Evolutionary conservation across 2,329 filamentous ascomycete genomes (phyloP), one percentile per base, ranked within the genome.

Genomic region (Ophiostoma triangulosporum): DNA sequence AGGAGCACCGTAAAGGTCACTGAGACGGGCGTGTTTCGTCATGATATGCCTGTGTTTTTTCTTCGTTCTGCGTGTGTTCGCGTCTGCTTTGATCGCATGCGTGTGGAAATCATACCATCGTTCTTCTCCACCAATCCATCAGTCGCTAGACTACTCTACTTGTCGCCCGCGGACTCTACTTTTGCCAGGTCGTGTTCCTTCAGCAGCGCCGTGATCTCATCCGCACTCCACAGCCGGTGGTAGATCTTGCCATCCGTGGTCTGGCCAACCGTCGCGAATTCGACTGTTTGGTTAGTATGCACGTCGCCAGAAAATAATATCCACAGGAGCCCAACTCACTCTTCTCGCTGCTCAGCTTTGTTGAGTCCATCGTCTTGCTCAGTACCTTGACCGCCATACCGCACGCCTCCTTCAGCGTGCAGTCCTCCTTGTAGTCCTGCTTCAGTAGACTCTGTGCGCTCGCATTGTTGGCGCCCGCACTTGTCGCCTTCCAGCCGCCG

Each of bases 321-420:
- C n/a, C n/a, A n/a, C n/a, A n/a, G n/a, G n/a, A n/a, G n/a, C n/a
- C n/a, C n/a, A n/a, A 76, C 87, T 70, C 73, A 95, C 90, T 95
- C 81, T 98, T 98, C 78, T 98, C 93, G 66, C 89, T 95, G 75
- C 89, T 96, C 66, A 98, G 73, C 77, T 96, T 98, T 53, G 91
- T 97, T 53, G 90, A 95, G 69, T 98, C 93, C 94, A 98, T 98
- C 6, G 93, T 98, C 83, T 98, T 98, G 79, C 93, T 97, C 60
- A 98, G 73, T 59, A 98, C 93, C 79, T 98, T 98, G 68, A 98
- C 93, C 11, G 93, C 93, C 77, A 96, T 85, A 53, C 86, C 89
- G 68, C 93, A 98, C 4, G 94, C 93, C 74, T 98, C 93, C 74
- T 95, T 88, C 65, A 98, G 70, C 60, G 88, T 85, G 70, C 90